A percentile compares a stretch with the other conserved stretches of the same genome.
phyloP scores from a whole-genome alignment of 495 filamentous ascomycete genomes.

The Hypomontagnella monticulosa region DNA sequence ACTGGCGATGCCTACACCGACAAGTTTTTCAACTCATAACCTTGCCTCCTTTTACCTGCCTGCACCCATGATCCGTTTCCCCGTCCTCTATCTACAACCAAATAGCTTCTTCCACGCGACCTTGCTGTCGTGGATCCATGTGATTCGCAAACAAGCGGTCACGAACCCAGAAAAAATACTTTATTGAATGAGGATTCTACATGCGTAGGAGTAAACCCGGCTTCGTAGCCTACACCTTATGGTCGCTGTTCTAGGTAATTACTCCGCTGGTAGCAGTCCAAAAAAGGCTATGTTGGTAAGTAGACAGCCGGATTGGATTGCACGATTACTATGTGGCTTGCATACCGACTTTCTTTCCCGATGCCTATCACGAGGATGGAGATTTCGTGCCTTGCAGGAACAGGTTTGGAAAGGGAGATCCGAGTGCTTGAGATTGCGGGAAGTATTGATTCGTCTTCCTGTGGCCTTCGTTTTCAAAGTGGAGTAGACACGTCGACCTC shows the following conservation, averaged over 20 bases:
- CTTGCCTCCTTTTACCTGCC: constrained; percentile 37
- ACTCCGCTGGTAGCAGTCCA: background rate
- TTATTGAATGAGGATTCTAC: constrained; percentile 24
- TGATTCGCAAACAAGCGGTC: constrained; percentile 42
- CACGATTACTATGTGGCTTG: background rate
- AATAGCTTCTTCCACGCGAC: constrained; percentile 41
- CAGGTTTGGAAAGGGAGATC: background rate
- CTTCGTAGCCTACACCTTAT: background rate
- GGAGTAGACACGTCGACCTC: background rate
- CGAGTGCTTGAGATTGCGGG: background rate
- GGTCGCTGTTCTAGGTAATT: constrained; percentile 21
- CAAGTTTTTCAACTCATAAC: constrained; percentile 35
- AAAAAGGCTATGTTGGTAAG: background rate
- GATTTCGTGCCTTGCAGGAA: background rate
- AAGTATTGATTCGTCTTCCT: too few species aligned
- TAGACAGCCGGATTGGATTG: background rate
- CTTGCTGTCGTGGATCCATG: constrained; percentile 38
- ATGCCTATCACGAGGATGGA: too few species aligned
- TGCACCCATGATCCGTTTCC: constrained; percentile 33
- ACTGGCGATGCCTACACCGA: constrained; percentile 41
- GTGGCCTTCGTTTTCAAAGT: too few species aligned
- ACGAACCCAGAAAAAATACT: constrained; percentile 25
- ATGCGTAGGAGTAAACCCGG: constrained; percentile 1
- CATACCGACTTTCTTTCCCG: constrained; percentile 1
- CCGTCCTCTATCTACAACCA: constrained; percentile 35